Evolutionary conservation across 495 filamentous ascomycete genomes (phyloP).

Genomic region (Penicillium pulvis): DNA sequence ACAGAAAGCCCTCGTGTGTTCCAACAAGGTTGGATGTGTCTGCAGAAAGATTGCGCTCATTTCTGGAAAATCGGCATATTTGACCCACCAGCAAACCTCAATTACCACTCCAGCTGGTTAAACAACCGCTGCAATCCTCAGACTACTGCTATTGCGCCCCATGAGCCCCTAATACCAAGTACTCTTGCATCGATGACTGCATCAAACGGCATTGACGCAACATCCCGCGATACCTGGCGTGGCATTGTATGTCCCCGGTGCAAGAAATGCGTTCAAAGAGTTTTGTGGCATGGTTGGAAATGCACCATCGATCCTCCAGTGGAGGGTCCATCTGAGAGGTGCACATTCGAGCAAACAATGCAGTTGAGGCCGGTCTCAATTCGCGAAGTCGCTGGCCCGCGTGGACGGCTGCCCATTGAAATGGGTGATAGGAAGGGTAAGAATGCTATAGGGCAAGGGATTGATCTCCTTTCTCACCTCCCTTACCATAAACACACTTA

Average conservation of each 20-base stretch:
- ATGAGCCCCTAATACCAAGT: slow-evolving; percentile 35
- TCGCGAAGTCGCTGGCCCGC: background rate
- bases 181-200: slow-evolving; percentile 37
- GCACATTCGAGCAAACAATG: slow-evolving; percentile 45
- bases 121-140: slow-evolving; percentile 38
- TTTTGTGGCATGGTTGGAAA: slow-evolving; percentile 64
- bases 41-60: slow-evolving; percentile 53
- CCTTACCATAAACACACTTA: slow-evolving; percentile 37
- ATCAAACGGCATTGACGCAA: slow-evolving; percentile 28
- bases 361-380: slow-evolving; percentile 33
- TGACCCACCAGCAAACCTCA: slow-evolving; percentile 36
- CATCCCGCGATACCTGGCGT: slow-evolving; percentile 45
- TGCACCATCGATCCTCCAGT: slow-evolving; percentile 42
- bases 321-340: slow-evolving; percentile 25
- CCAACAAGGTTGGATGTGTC: slow-evolving; percentile 68
- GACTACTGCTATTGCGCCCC: background rate
- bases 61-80: slow-evolving; percentile 56
- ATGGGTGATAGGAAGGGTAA: too few species aligned
- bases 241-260: slow-evolving; percentile 79
- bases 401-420: background rate
- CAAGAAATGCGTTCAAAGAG: slow-evolving; percentile 60
- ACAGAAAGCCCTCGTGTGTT: slow-evolving; percentile 47
- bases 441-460: background rate
- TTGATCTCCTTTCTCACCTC: background rate
- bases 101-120: slow-evolving; percentile 62